Percentiles rank a stretch among this genome's conserved stretches.
phyloP scores from a whole-genome alignment of 2,329 filamentous ascomycete genomes.

The Chaetothyriales sp. region DNA sequence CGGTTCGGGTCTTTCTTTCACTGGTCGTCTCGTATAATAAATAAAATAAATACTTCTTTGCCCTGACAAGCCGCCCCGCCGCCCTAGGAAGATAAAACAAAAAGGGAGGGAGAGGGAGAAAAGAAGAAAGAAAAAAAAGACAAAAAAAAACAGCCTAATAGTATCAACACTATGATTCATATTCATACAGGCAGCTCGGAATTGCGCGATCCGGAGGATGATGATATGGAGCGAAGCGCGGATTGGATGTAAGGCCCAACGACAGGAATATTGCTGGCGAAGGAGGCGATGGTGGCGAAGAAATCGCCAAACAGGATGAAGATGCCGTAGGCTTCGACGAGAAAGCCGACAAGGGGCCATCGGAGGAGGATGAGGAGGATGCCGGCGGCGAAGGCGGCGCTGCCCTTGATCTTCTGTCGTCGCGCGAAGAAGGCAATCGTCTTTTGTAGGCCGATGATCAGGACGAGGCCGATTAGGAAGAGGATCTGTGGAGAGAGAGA shows the following conservation, averaged over 20 bases:
- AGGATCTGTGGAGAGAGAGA: constrained; percentile 51
- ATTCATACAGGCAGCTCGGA: constrained; percentile 60
- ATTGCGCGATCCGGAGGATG: constrained; percentile 56
- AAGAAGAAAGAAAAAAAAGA: too few relatives aligned
- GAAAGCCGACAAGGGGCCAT: constrained; percentile 84
- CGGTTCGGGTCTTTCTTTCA: too few relatives aligned
- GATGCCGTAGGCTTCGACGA: constrained; percentile 84
- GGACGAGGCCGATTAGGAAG: constrained; percentile 88
- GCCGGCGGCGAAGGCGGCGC: constrained; percentile 69
- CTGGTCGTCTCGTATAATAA: too few relatives aligned
- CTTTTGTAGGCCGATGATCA: constrained; percentile 86
- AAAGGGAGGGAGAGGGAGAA: too few relatives aligned
- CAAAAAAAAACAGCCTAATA: too few relatives aligned
- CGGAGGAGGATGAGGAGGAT: constrained; percentile 72
- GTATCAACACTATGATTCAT: too few relatives aligned
- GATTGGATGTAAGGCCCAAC: constrained; percentile 73
- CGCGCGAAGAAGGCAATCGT: constrained; percentile 90
- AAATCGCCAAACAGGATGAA: constrained; percentile 92
- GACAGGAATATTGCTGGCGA: constrained; percentile 70
- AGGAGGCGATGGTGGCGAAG: constrained; percentile 76
- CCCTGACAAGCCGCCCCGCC: too few relatives aligned
- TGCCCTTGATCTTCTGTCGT: constrained; percentile 82
- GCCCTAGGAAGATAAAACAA: too few relatives aligned
- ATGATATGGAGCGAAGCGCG: constrained; percentile 53
- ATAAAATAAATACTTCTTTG: too few relatives aligned